phyloP scores from a whole-genome alignment of 345 rosid genomes.

The Pelargonium nanum region DNA sequence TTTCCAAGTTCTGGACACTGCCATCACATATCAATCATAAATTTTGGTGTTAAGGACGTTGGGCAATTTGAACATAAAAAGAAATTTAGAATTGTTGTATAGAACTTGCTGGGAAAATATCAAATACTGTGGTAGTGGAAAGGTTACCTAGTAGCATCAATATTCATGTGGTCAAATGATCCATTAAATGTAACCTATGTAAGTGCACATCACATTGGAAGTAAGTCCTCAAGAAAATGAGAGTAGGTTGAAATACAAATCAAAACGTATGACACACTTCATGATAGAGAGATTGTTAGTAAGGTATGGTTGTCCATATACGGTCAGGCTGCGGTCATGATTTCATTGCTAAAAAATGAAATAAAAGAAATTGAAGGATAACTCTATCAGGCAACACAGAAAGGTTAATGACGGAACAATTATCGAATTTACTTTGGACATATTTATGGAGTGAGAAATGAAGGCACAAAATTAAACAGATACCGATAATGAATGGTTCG shows the following conservation, averaged over 20 bases:
- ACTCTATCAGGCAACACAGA: background rate
- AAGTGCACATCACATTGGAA: background rate
- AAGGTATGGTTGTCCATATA: background rate
- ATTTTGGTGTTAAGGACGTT: background rate
- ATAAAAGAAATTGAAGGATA: too few relatives aligned
- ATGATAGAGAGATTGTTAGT: background rate
- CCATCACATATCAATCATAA: slow-evolving; percentile 15
- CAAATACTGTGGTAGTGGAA: background rate
- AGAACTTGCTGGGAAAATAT: background rate
- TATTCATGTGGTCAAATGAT: slow-evolving; percentile 92
- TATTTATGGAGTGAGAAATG: background rate
- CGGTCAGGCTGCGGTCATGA: background rate
- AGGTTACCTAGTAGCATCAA: slow-evolving; percentile 84
- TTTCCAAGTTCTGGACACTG: slow-evolving; percentile 91
- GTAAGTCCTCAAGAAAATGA: slow-evolving; percentile 1
- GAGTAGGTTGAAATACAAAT: background rate
- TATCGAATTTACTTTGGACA: background rate
- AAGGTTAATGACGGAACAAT: background rate
- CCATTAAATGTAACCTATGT: slow-evolving; percentile 89
- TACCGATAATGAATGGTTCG: slow-evolving; percentile 85
- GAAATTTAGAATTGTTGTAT: too few relatives aligned
- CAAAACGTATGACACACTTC: too few relatives aligned
- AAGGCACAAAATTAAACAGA: slow-evolving; percentile 15
- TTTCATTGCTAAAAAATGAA: too few relatives aligned
- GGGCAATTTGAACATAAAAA: background rate